Conservation (phyloP, 2,329 filamentous ascomycete species). For the Calonectria montana region DNA sequence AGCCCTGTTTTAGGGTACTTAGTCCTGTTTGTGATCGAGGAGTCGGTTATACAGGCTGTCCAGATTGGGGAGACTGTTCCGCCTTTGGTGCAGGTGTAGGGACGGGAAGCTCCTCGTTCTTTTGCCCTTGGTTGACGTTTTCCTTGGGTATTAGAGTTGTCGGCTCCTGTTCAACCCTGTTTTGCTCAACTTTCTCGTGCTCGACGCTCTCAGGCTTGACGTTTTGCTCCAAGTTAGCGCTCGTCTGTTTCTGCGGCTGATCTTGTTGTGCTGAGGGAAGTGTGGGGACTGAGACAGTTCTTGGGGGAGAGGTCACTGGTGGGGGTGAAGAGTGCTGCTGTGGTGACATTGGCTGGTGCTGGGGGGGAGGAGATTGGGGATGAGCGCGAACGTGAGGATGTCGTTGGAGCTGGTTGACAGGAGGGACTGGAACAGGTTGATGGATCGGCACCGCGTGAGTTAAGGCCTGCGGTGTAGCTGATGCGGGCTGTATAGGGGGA, state of each 20-base stretch:
- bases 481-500: constrained; percentile 25
- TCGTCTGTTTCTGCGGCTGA: not conserved
- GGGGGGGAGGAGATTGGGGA: not conserved
- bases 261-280: not conserved
- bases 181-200: not conserved
- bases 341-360: constrained; percentile 2
- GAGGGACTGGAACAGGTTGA: not conserved
- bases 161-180: constrained; percentile 13
- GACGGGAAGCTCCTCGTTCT: not conserved
- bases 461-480: constrained; percentile 22
- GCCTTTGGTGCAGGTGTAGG: constrained; percentile 8
- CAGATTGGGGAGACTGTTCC: constrained; percentile 8
- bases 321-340: constrained; percentile 2
- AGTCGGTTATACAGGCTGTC: constrained; percentile 10
- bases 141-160: not conserved
- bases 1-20: constrained; percentile 19
- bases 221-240: not conserved
- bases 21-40: constrained; percentile 3
- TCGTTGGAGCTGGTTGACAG: not conserved
- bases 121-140: not conserved
- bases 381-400: not conserved
- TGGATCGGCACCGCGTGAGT: not conserved
- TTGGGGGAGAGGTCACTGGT: not conserved
- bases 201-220: too few relatives aligned
- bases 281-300: not conserved